Conservation (phyloP, 1,284 basidiomycete genomes). For the Malassezia restricta region DNA sequence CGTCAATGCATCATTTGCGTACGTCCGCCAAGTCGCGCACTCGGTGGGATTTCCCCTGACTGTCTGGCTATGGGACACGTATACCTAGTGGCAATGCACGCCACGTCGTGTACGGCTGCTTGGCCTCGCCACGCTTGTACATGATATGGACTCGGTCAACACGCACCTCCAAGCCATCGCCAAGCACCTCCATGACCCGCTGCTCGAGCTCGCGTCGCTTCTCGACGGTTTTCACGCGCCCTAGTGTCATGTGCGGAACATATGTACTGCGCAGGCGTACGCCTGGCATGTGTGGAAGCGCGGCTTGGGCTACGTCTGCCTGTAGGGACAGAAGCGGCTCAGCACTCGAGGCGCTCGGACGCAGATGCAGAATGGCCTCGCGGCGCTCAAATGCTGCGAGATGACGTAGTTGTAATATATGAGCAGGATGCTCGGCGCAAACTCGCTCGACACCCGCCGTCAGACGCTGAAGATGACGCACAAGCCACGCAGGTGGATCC, state of each 20-base stretch:
- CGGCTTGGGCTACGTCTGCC: neutral
- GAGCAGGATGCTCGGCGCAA: neutral
- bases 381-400: slow-evolving; percentile 5
- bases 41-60: slow-evolving; percentile 13
- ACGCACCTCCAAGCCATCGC: neutral
- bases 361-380: slow-evolving; percentile 8
- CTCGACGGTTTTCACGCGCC: slow-evolving; percentile 2
- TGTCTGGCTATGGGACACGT: slow-evolving; percentile 10
- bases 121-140: slow-evolving; percentile 7
- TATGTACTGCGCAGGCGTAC: neutral
- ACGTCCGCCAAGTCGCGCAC: slow-evolving; percentile 5
- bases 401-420: neutral
- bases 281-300: neutral
- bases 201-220: neutral
- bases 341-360: neutral
- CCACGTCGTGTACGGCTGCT: slow-evolving; percentile 10
- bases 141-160: slow-evolving; percentile 6
- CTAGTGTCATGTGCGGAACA: slow-evolving; percentile 12
- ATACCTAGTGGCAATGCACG: slow-evolving; percentile 1
- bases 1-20: slow-evolving; percentile 9
- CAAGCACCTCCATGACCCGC: too few species aligned
- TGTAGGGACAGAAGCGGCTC: slow-evolving; percentile 7
- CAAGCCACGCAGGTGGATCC: neutral
- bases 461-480: neutral
- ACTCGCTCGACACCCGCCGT: neutral